phyloP scores from a whole-genome alignment of 2,329 filamentous ascomycete species.

The Coniosporium tulheliwenetii region DNA sequence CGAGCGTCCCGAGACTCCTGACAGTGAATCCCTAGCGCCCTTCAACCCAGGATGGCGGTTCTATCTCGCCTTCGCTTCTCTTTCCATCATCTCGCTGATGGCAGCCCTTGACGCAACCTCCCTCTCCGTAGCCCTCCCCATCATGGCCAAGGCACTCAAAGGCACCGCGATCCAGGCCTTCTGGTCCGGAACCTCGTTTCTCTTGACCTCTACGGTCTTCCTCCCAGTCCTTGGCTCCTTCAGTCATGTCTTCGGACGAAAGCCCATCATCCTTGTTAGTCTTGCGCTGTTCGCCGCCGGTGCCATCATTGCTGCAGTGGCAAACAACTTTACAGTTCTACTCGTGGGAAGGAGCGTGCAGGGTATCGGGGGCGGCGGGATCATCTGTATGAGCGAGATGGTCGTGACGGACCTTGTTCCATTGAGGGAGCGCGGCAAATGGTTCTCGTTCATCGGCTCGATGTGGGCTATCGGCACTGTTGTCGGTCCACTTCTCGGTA shows the following conservation, averaged over 20 bases:
- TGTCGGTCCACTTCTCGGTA: constrained; percentile 27
- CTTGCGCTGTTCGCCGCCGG: constrained; percentile 20
- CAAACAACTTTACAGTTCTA: constrained; percentile 21
- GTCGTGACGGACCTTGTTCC: constrained; percentile 31
- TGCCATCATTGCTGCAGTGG: constrained; percentile 18
- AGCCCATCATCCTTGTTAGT: constrained; percentile 19
- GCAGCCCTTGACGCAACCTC: constrained; percentile 51
- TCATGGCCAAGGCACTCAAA: constrained; percentile 18
- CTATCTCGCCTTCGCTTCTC: constrained; percentile 33
- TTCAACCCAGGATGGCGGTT: constrained; percentile 19
- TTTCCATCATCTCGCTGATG: constrained; percentile 42
- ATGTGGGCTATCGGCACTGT: constrained; percentile 43
- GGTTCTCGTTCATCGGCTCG: constrained; percentile 22
- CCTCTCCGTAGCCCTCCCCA: constrained; percentile 40
- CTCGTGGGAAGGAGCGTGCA: constrained; percentile 22
- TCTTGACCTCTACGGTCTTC: constrained; percentile 23
- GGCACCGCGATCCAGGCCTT: constrained; percentile 25
- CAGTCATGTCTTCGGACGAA: constrained; percentile 23
- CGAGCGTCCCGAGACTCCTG: no score
- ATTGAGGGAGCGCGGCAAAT: constrained; percentile 25
- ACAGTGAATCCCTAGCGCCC: not conserved
- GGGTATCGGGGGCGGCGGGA: constrained; percentile 25
- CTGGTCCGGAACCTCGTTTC: constrained; percentile 24
- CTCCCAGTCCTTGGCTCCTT: constrained; percentile 23
- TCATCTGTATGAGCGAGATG: constrained; percentile 26